Base-by-base conservation (phyloP, 2,329 filamentous ascomycete species). In the Fusarium sp. region DNA sequence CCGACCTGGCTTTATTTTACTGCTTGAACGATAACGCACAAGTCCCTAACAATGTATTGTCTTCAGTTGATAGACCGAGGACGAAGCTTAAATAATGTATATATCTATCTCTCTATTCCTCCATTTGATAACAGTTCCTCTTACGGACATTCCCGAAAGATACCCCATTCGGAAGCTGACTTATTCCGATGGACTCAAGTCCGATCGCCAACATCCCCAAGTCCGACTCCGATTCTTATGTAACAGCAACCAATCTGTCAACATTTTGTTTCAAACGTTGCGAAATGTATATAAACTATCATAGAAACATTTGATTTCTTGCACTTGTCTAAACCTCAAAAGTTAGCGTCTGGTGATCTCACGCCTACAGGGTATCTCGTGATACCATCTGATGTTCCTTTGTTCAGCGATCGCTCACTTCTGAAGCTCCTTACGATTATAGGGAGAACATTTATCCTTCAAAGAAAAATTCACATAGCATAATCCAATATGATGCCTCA, bases 351-450 rank as follows among this genome's bases (percentile, higher is more conserved):
- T n/a, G 34, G 5, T 11, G 21, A 34, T 41, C 7, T 28, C 12
- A 6, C 7, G 7, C 1, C 19, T 49, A 12, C 14, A 18, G 14
- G 14, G 19, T 23, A 31, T 31, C 14, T 2, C 16, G 10, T 31
- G 26, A 21, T 3, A 13, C 10, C 2, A 30, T 18, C 9, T 11
- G 5, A 21, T 11, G 26, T 7, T 18, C 1, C 4, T n/a, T 26
- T 1, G 4, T 5, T 7, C 21, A 18, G 3, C 4, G 10, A 2
- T 28, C 1, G 21, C 4, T 43, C 7, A 21, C 8, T 31, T 19
- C 4, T 4, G 1, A 18, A 9, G 4, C 3, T 2, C 7, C 11
- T n/a, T 4, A n/a, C 16, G 1, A 37, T 11, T 18, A 10, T 4
- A 18, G 16, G 4, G 31, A 34, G 4, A 34, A 10, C 0, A 2